A percentile compares a stretch with the other conserved stretches of the same genome.
These are phyloP conservation scores for Yarrowia porcina DNA, from an alignment of 805 yeast genomes.

Conservation along the genomic window DNA sequence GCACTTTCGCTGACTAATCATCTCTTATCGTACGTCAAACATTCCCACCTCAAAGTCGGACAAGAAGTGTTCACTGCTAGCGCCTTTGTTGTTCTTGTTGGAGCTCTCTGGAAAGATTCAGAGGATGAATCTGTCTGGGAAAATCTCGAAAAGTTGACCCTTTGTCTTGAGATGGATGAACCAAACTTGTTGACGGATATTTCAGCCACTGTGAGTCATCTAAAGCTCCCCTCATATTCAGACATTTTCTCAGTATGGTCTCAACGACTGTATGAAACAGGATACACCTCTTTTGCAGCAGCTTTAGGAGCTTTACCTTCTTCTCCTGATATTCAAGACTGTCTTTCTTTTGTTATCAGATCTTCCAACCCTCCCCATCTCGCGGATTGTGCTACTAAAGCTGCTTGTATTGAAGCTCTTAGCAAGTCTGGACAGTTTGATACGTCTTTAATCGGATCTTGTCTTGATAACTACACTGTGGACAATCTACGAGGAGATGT, in stretches of 20 bases:
- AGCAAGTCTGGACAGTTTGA: constrained; percentile 22
- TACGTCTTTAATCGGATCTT: constrained; percentile 27
- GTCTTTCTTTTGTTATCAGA: background rate
- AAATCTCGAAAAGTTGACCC: background rate
- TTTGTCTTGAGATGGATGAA: constrained; percentile 3
- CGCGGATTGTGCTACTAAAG: background rate
- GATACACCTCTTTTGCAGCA: background rate
- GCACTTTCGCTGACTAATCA: background rate
- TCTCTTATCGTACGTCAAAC: background rate
- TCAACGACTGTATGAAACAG: constrained; percentile 8
- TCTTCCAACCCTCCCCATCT: background rate
- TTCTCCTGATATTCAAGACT: background rate
- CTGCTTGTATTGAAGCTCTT: constrained; percentile 32
- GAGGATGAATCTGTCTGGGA: background rate
- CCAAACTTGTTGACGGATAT: background rate
- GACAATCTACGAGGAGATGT: constrained; percentile 81
- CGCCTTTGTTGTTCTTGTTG: background rate
- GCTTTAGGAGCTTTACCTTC: constrained; percentile 1
- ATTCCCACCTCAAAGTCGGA: background rate
- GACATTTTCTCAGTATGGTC: constrained; percentile 17
- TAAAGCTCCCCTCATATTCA: background rate
- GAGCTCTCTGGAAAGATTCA: background rate
- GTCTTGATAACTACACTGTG: constrained; percentile 71
- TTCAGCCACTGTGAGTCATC: background rate
- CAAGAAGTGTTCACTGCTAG: constrained; percentile 4